These are phyloP conservation scores for Aureobasidium leucospermi DNA, from an alignment of 2,329 filamentous ascomycete genomes.

Conservation along the genomic window DNA sequence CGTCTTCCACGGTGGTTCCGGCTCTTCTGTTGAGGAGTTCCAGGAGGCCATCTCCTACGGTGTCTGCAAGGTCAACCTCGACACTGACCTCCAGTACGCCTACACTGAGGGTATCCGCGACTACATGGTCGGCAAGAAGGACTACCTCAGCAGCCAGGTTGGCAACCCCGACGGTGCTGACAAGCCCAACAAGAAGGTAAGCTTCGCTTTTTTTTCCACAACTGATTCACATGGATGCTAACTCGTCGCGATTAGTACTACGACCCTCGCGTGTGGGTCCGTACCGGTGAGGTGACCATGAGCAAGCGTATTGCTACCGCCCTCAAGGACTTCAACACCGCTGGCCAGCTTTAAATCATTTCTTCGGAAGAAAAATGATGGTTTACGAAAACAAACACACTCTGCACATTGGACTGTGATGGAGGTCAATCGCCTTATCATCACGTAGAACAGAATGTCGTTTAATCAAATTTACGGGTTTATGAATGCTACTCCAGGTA, in stretches of 20 bases:
- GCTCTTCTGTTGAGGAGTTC: constrained; percentile 86
- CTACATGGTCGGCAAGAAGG: constrained; percentile 90
- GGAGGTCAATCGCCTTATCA: constrained; percentile 12
- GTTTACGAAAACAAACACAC: background rate
- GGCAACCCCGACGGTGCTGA: constrained; percentile 93
- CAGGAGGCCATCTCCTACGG: constrained; percentile 80
- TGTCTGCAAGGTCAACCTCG: constrained; percentile 99
- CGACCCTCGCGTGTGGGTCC: constrained; percentile 87
- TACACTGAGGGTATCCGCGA: constrained; percentile 91
- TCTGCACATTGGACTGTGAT: constrained; percentile 2
- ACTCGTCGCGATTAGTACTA: constrained; percentile 31
- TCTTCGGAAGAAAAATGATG: background rate
- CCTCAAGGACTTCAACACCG: constrained; percentile 86
- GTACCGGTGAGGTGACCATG: constrained; percentile 98
- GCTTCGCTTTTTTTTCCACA: background rate
- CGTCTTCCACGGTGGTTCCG: constrained; percentile 98
- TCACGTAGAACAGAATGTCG: background rate
- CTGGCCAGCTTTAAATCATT: constrained; percentile 58
- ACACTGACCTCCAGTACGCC: constrained; percentile 95
- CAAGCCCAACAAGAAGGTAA: constrained; percentile 95
- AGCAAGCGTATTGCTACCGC: constrained; percentile 68
- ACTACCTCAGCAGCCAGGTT: constrained; percentile 79
- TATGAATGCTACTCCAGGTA: constrained; percentile 11
- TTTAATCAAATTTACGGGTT: constrained; percentile 2
- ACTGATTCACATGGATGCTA: background rate